phyloP scores from a whole-genome alignment of 805 yeast species.

The Metschnikowia santaceciliae region DNA sequence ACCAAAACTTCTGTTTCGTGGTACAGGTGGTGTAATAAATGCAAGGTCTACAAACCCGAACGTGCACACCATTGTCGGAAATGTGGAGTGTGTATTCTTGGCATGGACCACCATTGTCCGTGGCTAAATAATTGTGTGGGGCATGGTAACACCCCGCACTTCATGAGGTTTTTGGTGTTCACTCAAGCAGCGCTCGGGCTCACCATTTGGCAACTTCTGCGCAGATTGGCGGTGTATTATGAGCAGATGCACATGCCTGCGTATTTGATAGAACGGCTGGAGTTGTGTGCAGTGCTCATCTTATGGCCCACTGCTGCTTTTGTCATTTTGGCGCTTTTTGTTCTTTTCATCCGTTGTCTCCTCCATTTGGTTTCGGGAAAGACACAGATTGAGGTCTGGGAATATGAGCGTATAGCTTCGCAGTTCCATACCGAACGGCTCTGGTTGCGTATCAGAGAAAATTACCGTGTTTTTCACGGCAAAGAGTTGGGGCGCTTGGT shows the following conservation, averaged over 20 bases:
- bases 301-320: constrained; percentile 54
- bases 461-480: constrained; percentile 39
- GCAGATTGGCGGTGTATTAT: constrained; percentile 44
- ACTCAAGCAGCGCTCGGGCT: constrained; percentile 49
- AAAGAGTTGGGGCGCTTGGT: constrained; percentile 41
- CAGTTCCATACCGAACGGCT: constrained; percentile 55
- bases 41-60: constrained; percentile 72
- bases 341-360: constrained; percentile 61
- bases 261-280: constrained; percentile 49
- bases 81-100: constrained; percentile 70
- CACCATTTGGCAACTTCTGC: constrained; percentile 40
- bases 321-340: constrained; percentile 54
- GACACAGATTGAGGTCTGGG: constrained; percentile 94
- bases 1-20: too few relatives aligned
- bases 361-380: constrained; percentile 59
- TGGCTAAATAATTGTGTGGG: constrained; percentile 95
- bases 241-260: constrained; percentile 48
- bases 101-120: constrained; percentile 92
- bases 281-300: constrained; percentile 52
- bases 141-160: constrained; percentile 69
- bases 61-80: constrained; percentile 82
- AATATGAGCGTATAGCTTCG: constrained; percentile 70
- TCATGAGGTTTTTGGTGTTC: constrained; percentile 71
- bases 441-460: constrained; percentile 46
- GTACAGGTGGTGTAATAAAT: constrained; percentile 64